Evolutionary conservation across 2,329 filamentous ascomycete genomes (phyloP), one percentile per base, ranked within the genome.

Genomic region (Venturia carpophila): DNA sequence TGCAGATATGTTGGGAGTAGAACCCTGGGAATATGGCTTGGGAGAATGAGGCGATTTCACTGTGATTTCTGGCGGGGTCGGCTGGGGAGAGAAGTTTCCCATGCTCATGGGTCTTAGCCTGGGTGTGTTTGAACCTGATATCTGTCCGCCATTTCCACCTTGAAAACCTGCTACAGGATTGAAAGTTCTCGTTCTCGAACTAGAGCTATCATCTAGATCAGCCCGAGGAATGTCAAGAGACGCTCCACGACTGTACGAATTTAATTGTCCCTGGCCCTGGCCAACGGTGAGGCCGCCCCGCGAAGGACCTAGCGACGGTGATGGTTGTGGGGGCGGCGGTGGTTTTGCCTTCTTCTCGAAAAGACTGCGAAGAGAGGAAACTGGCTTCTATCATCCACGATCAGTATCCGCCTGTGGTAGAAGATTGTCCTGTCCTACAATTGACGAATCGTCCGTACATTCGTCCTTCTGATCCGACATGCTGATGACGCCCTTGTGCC

Each of bases 361-460:
- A 71, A 89, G 87, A 68, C 89, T 90, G 67, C 87, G 84, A 67
- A 94, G 80, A 63, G 90, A 92, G 63, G 90, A 94, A 62, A 94
- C 90, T 34, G 91, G 89, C 79, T 87, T 90, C 88, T 91, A 49
- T 17, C 45, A 30, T 34, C 2, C 37, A 21, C 3, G 62, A 67
- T 73, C 62, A 72, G 68, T 56, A 68, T 52, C 43, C 34, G 64
- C 56, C 66, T 45, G 21, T 37, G 34, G 58, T 62, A 62, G 19
- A 60, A 65, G 37, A 58, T 34, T 37, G 24, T 24, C 37, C 27
- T 21, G n/a, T 24, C 86, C 75, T 76, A 90, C 87, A 71, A 92
- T 86, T 68, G 90, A 92, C 66, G 88, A 88, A 78, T 83, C 88
- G 80, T 92, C 90, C 66, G 86, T 86, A 76, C 84, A 87, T 70